Conservation (phyloP, 768 basidiomycete genomes). For the Trametes cinnabarina region DNA sequence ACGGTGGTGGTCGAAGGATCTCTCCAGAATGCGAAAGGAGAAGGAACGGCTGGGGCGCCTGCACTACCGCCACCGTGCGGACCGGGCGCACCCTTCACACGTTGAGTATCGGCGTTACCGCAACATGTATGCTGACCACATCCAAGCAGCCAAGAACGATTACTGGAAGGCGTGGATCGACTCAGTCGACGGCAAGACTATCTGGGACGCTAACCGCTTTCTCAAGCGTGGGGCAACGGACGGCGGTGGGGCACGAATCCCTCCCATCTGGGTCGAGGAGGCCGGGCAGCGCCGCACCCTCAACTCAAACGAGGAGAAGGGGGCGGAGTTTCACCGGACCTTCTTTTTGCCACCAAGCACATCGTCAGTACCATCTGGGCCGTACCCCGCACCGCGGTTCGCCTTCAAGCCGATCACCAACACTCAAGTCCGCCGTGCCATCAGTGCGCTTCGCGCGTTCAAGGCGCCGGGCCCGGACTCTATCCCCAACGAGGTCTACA, state of each 20-base stretch:
- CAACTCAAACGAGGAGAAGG: constrained; percentile 16
- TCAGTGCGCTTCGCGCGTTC: constrained; percentile 32
- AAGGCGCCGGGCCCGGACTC: constrained; percentile 34
- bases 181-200: not conserved
- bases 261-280: constrained; percentile 1
- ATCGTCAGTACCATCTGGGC: not conserved
- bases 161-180: constrained; percentile 30
- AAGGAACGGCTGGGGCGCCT: constrained; percentile 18
- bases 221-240: constrained; percentile 7
- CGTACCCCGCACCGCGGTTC: constrained; percentile 30
- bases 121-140: constrained; percentile 16
- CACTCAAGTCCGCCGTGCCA: constrained; percentile 26
- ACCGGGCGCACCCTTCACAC: constrained; percentile 16
- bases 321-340: constrained; percentile 14
- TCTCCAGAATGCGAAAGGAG: constrained; percentile 21
- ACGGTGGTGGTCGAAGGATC: constrained; percentile 34
- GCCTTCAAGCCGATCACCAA: constrained; percentile 24
- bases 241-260: constrained; percentile 20
- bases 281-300: not conserved
- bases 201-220: constrained; percentile 25
- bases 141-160: constrained; percentile 21
- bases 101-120: constrained; percentile 13
- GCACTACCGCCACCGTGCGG: constrained; percentile 3
- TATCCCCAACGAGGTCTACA: constrained; percentile 35
- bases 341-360: constrained; percentile 31